A percentile compares a stretch with the other conserved stretches of the same genome.
phyloP scores from a whole-genome alignment of 2,329 filamentous ascomycete species.

The Chaetomium sp. region DNA sequence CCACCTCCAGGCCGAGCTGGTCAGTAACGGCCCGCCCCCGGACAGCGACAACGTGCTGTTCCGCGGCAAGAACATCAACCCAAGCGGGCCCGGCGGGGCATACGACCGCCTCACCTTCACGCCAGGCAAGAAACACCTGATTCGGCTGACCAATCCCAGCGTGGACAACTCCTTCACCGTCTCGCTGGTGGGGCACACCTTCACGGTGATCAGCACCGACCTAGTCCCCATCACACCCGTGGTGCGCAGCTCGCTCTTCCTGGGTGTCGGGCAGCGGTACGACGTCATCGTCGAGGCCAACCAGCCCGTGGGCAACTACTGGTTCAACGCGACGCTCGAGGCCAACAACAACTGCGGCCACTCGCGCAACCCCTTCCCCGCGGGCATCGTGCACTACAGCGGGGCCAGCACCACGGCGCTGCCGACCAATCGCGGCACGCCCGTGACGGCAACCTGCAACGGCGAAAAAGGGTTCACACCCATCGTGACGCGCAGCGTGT shows the following conservation, averaged over 20 bases:
- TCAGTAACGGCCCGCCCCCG: slow-evolving; percentile 35
- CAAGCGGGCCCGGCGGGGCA: slow-evolving; percentile 32
- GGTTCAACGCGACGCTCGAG: slow-evolving; percentile 44
- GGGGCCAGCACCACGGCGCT: slow-evolving; percentile 36
- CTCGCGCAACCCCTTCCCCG: slow-evolving; percentile 40
- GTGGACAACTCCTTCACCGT: slow-evolving; percentile 53
- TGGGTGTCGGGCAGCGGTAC: slow-evolving; percentile 52
- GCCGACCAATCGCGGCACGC: slow-evolving; percentile 39
- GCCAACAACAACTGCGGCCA: slow-evolving; percentile 38
- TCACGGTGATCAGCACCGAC: slow-evolving; percentile 55
- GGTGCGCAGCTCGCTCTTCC: slow-evolving; percentile 50
- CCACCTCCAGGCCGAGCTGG: slow-evolving; percentile 32
- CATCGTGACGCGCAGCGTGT: slow-evolving; percentile 37
- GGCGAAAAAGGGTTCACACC: slow-evolving; percentile 35
- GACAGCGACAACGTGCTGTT: slow-evolving; percentile 45
- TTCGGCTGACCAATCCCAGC: slow-evolving; percentile 53
- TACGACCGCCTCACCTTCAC: slow-evolving; percentile 41
- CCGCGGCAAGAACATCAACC: slow-evolving; percentile 46
- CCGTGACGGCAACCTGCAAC: slow-evolving; percentile 30
- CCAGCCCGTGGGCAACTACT: slow-evolving; percentile 42
- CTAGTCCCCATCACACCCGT: slow-evolving; percentile 55
- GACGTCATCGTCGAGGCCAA: slow-evolving; percentile 52
- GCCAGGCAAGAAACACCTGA: slow-evolving; percentile 49
- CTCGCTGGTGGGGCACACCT: slow-evolving; percentile 51
- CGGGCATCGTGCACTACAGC: slow-evolving; percentile 45